phyloP scores from a whole-genome alignment of 1,139 yeast genomes.

The Saccharomycopsis phalli region DNA sequence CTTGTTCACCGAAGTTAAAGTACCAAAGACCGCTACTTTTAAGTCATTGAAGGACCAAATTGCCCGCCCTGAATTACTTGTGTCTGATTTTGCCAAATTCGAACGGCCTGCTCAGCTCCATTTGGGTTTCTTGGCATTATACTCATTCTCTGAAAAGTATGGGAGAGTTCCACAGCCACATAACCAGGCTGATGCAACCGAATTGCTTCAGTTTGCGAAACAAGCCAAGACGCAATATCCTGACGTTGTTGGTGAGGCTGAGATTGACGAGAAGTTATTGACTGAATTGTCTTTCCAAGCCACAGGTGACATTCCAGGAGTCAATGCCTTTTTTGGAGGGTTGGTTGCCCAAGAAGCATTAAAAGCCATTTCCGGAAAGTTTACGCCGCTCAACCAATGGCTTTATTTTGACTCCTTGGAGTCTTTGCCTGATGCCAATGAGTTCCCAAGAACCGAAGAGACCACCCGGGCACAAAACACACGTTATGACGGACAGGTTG shows the following conservation, averaged over 20 bases:
- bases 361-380: conserved; percentile 91
- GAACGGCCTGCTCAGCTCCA: conserved; percentile 89
- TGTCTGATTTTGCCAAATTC: conserved; percentile 87
- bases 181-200: conserved; percentile 65
- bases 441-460: conserved; percentile 55
- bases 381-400: conserved; percentile 84
- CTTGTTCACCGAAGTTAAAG: conserved; percentile 82
- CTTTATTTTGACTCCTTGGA: conserved; percentile 91
- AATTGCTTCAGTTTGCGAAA: conserved; percentile 51
- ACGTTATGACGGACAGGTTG: conserved; percentile 88
- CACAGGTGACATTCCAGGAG: conserved; percentile 84
- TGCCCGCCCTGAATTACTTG: conserved; percentile 64
- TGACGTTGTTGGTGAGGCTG: conserved; percentile 42
- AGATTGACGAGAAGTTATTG: conserved; percentile 56
- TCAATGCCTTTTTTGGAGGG: conserved; percentile 90
- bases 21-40: conserved; percentile 59
- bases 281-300: conserved; percentile 76
- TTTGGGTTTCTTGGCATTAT: conserved; percentile 84
- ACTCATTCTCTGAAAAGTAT: conserved; percentile 58
- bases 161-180: conserved; percentile 71
- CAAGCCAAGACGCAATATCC: conserved; percentile 52
- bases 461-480: conserved; percentile 68
- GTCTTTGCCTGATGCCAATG: conserved; percentile 59
- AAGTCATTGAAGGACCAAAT: conserved; percentile 59
- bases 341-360: conserved; percentile 93